Evolutionary conservation across 495 filamentous ascomycete genomes (phyloP).

Genomic region (Pseudotulostoma volvatum): DNA sequence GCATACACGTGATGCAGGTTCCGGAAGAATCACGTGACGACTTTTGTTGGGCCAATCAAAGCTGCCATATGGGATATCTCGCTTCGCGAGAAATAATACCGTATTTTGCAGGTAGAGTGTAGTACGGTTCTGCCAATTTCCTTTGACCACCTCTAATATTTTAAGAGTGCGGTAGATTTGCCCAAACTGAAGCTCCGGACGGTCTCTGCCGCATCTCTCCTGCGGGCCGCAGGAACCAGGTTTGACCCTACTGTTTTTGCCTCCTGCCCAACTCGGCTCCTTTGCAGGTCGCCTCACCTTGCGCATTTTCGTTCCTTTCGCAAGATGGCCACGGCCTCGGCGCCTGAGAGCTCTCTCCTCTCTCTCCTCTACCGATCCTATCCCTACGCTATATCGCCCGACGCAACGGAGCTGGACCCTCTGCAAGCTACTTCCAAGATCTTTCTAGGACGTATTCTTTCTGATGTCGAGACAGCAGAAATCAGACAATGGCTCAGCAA

Average conservation of each 20-base stretch:
- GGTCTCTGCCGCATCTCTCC: slow-evolving; percentile 4
- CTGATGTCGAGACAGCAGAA: slow-evolving; percentile 61
- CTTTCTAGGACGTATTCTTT: slow-evolving; percentile 54
- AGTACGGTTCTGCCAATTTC: no score
- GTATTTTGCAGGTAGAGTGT: no score
- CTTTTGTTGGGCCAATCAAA: no score
- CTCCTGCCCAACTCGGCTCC: not conserved
- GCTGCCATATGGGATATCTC: no score
- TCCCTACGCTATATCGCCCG: slow-evolving; percentile 29
- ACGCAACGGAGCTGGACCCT: slow-evolving; percentile 35
- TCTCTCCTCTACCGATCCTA: slow-evolving; percentile 39
- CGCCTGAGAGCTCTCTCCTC: slow-evolving; percentile 34
- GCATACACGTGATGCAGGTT: no score
- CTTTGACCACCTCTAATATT: no score
- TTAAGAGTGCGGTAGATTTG: no score
- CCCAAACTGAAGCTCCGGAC: not conserved
- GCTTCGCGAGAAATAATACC: no score
- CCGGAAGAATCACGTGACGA: no score
- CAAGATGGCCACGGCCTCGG: slow-evolving; percentile 34
- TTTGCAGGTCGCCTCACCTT: not conserved
- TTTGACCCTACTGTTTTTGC: not conserved
- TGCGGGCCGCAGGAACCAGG: slow-evolving; percentile 4
- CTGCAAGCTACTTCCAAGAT: slow-evolving; percentile 35
- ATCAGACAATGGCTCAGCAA: slow-evolving; percentile 76
- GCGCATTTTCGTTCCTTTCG: not conserved